Evolutionary conservation across 306 rosid species (phyloP).

Genomic region (barrel medic (Medicago truncatula)): DNA sequence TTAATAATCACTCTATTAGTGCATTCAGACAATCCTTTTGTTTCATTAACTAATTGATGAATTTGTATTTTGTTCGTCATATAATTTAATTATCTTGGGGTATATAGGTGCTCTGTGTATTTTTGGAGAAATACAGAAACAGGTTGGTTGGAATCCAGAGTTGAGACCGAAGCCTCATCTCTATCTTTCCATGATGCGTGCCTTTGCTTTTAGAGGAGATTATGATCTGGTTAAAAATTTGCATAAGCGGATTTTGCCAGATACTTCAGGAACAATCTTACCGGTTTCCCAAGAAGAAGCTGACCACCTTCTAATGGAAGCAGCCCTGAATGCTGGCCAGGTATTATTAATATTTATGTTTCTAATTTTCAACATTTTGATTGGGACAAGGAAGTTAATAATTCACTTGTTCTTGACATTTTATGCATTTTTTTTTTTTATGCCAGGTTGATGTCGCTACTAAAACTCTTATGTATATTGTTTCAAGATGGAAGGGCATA

Average conservation of each 20-base stretch:
- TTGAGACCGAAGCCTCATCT: constrained; percentile 91
- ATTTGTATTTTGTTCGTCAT: constrained; percentile 25
- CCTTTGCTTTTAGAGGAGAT: constrained; percentile 72
- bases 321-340: constrained; percentile 74
- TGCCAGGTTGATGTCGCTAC: constrained; percentile 65
- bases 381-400: constrained; percentile 4
- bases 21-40: constrained; percentile 8
- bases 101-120: constrained; percentile 73
- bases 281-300: constrained; percentile 70
- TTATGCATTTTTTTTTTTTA: constrained; percentile 30
- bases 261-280: constrained; percentile 72
- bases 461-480: constrained; percentile 51
- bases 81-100: constrained; percentile 24
- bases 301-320: constrained; percentile 91
- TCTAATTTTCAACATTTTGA: constrained; percentile 15
- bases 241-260: constrained; percentile 72
- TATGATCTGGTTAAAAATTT: constrained; percentile 60
- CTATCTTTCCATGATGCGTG: constrained; percentile 86
- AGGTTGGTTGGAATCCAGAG: constrained; percentile 60
- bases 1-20: neutral
- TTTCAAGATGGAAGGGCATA: constrained; percentile 68
- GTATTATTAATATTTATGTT: constrained; percentile 44
- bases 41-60: constrained; percentile 7
- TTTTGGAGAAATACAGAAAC: constrained; percentile 82
- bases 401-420: constrained; percentile 4